Conservation (phyloP, 352 stramenopile species). For the Globisporangium polare region DNA sequence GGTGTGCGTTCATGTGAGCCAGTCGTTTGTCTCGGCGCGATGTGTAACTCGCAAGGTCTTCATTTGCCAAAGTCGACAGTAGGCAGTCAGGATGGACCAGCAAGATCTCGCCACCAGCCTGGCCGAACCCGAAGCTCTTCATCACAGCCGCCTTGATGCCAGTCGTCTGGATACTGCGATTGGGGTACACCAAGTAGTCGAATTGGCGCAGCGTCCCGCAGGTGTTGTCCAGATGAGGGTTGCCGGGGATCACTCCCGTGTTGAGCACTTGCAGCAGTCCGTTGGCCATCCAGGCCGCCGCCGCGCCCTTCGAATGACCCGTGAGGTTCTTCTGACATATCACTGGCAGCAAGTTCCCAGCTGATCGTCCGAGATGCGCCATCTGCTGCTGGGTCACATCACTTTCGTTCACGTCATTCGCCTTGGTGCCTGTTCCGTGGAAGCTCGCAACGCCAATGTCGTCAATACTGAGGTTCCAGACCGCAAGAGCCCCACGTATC, state of each 20-base stretch:
- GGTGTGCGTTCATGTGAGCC: slow-evolving; percentile 70
- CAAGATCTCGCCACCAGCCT: slow-evolving; percentile 69
- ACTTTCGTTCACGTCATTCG: slow-evolving; percentile 88
- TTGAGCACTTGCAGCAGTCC: slow-evolving; percentile 79
- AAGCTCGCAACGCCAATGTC: slow-evolving; percentile 83
- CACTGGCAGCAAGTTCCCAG: slow-evolving; percentile 72
- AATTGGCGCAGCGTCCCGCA: slow-evolving; percentile 63
- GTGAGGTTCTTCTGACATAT: slow-evolving; percentile 85
- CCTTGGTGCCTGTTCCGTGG: slow-evolving; percentile 79
- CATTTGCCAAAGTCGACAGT: slow-evolving; percentile 42
- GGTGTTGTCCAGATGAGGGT: slow-evolving; percentile 83
- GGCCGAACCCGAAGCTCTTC: slow-evolving; percentile 86
- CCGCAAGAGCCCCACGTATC: slow-evolving; percentile 65
- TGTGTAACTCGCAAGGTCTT: slow-evolving; percentile 58
- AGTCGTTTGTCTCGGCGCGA: slow-evolving; percentile 35
- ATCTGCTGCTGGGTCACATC: slow-evolving; percentile 87
- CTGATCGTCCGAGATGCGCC: slow-evolving; percentile 62
- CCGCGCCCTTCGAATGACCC: slow-evolving; percentile 78
- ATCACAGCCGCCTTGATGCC: slow-evolving; percentile 76
- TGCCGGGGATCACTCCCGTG: slow-evolving; percentile 69
- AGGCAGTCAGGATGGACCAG: slow-evolving; percentile 78
- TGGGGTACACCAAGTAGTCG: slow-evolving; percentile 79
- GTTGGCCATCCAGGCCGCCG: slow-evolving; percentile 83
- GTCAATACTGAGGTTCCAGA: slow-evolving; percentile 78
- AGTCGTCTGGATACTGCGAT: slow-evolving; percentile 72